These are phyloP conservation scores for Zasmidium angulare DNA, from an alignment of 2,329 filamentous ascomycete genomes.

Conservation along the genomic window DNA sequence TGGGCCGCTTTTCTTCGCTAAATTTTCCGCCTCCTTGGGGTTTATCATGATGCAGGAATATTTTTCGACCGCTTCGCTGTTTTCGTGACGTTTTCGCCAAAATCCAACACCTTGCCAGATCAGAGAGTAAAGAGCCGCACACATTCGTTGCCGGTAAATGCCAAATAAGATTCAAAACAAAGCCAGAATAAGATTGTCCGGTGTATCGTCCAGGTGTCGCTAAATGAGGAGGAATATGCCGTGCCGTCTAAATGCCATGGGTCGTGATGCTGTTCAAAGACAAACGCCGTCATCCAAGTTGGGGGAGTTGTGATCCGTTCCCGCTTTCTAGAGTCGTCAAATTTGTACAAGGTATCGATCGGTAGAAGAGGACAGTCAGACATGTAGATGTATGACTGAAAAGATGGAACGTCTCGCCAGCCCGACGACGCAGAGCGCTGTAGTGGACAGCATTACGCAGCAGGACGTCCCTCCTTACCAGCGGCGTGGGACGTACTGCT, in stretches of 20 bases:
- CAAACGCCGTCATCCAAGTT: constrained; percentile 24
- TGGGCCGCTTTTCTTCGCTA: not conserved
- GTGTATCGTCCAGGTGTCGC: constrained; percentile 16
- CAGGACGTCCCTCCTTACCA: constrained; percentile 40
- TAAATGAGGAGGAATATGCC: constrained; percentile 16
- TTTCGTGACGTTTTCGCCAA: constrained; percentile 10
- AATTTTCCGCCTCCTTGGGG: constrained; percentile 7
- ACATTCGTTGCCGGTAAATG: constrained; percentile 14
- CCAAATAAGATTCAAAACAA: constrained; percentile 7
- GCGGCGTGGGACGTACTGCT: constrained; percentile 50
- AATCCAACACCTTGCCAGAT: constrained; percentile 11
- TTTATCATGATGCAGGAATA: constrained; percentile 13
- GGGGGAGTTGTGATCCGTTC: constrained; percentile 12
- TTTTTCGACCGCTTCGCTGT: constrained; percentile 12
- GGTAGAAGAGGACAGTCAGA: not conserved
- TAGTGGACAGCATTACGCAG: constrained; percentile 16
- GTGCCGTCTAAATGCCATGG: constrained; percentile 18
- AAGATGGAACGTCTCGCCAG: constrained; percentile 22
- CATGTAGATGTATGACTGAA: constrained; percentile 7
- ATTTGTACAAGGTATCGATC: constrained; percentile 28
- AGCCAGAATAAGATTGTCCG: constrained; percentile 7
- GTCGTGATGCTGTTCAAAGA: constrained; percentile 25
- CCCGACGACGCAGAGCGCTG: constrained; percentile 26
- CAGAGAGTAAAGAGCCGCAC: not conserved
- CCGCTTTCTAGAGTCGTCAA: constrained; percentile 22